A percentile compares a stretch with the other conserved stretches of the same genome.
phyloP scores from a whole-genome alignment of 805 yeast species.

The Saccharomyces paradoxus region DNA sequence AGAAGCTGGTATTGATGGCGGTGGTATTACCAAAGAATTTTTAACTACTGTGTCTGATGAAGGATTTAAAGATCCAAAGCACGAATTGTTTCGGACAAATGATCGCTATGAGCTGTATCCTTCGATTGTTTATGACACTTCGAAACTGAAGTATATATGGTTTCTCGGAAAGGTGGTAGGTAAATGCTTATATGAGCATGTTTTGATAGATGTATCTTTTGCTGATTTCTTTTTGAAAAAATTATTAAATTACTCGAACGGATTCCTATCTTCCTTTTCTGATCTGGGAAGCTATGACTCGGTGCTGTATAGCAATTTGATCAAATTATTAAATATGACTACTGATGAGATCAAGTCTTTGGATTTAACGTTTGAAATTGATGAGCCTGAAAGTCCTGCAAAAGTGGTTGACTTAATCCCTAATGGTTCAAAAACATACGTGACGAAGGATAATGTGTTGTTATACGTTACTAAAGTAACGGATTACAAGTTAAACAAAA shows the following conservation, averaged over 20 bases:
- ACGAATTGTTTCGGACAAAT: slow-evolving; percentile 36
- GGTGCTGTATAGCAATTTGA: slow-evolving; percentile 55
- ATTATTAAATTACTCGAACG: slow-evolving; percentile 40
- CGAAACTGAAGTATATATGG: slow-evolving; percentile 33
- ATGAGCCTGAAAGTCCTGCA: slow-evolving; percentile 33
- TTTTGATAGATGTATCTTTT: slow-evolving; percentile 73
- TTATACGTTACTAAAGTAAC: slow-evolving; percentile 73
- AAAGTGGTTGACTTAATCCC: slow-evolving; percentile 52
- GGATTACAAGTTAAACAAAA: slow-evolving; percentile 64
- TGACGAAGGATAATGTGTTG: slow-evolving; percentile 51
- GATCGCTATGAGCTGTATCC: slow-evolving; percentile 64
- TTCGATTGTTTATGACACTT: slow-evolving; percentile 15
- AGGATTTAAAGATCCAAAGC: slow-evolving; percentile 42
- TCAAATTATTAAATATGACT: slow-evolving; percentile 49
- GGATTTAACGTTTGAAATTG: slow-evolving; percentile 62
- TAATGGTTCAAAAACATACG: slow-evolving; percentile 49
- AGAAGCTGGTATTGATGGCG: slow-evolving; percentile 95
- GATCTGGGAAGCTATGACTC: slow-evolving; percentile 68
- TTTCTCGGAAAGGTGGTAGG: slow-evolving; percentile 83
- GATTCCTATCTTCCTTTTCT: slow-evolving; percentile 48
- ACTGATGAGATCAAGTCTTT: slow-evolving; percentile 45
- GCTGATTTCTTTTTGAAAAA: slow-evolving; percentile 78
- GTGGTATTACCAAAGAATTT: slow-evolving; percentile 90
- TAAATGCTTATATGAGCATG: slow-evolving; percentile 77
- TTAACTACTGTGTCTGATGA: slow-evolving; percentile 63